Base-by-base conservation (phyloP, 495 filamentous ascomycete genomes). In the Cercophora samala region DNA sequence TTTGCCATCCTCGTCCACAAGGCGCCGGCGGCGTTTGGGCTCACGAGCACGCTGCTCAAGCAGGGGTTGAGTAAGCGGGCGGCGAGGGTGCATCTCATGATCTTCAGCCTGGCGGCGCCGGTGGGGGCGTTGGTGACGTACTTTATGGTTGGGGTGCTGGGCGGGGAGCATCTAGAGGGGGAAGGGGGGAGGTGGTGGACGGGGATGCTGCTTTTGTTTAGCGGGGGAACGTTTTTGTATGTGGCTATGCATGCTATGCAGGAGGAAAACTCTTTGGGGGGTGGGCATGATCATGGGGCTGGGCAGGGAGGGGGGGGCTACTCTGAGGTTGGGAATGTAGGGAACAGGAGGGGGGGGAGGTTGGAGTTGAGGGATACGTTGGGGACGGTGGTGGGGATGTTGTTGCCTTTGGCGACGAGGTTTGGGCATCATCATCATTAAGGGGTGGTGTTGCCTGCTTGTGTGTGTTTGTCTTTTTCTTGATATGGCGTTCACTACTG, bases 171-270 rank as follows among this genome's bases (percentile, higher is more conserved):
- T 25, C 74, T 77, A 60, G 79, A 81, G 22, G 79, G 79, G 37
- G 69, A 78, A 22, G 66, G 72, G 26, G 82, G 80, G 19, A 84
- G 85, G 71, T 98, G 92, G 90, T 94, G 91, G 82, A 99, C 96
- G 2, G 95, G 96, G 8, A 90, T 97, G 76, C 78, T 98, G 60
- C 78, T 99, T 15, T 78, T 98, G 24, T 99, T 99, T 74, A 96
- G 91, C 17, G 95, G 89, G 1, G 95, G 95, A 18, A 99, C 95
- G 3, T 99, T 99, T 76, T 80, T 99, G 92, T 98, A 99, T 73
- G 95, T 99, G 26, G 96, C 95, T 2, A 96, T 97, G 94, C 95
- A 99, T 74, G 92, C 93, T 3, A 97, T 98, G 93, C 92, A 94
- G 74, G 93, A 96, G 72, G 88, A 89, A 56, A 86, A 87, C 58